phyloP scores from a whole-genome alignment of 352 stramenopile genomes.

The Stramenopiles sp. region DNA sequence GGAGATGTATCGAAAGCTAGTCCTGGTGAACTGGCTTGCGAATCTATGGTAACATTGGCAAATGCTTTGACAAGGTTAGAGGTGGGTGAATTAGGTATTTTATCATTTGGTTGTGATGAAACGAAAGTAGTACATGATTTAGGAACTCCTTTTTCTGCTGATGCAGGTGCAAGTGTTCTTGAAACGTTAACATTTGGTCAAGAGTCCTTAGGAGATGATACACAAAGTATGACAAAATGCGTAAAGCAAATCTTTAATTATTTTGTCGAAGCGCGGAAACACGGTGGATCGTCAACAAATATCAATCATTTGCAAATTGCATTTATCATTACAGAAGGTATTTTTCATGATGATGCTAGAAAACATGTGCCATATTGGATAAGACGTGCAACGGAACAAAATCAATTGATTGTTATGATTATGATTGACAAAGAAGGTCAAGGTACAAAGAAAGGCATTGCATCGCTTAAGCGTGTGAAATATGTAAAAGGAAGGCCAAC shows the following conservation, averaged over 20 bases:
- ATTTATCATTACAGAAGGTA: conserved; percentile 95
- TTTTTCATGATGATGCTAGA: conserved; percentile 88
- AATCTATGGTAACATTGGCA: conserved; percentile 84
- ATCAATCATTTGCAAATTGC: conserved; percentile 80
- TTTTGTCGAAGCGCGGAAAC: background rate
- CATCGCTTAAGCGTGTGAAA: conserved; percentile 91
- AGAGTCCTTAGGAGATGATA: no score
- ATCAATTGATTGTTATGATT: conserved; percentile 93
- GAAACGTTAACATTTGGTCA: conserved; percentile 88
- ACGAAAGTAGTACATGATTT: conserved; percentile 89
- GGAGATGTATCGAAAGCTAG: conserved; percentile 39
- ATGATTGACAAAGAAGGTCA: conserved; percentile 69
- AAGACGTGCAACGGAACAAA: conserved; percentile 83
- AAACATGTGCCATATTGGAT: conserved; percentile 79
- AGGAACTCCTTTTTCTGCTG: conserved; percentile 83
- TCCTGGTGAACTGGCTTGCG: conserved; percentile 75
- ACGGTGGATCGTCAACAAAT: background rate
- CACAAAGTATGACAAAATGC: background rate
- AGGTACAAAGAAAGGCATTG: conserved; percentile 60
- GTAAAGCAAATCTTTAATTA: background rate
- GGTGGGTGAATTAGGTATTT: conserved; percentile 71
- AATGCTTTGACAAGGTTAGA: conserved; percentile 92
- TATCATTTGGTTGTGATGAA: conserved; percentile 83
- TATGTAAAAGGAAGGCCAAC: conserved; percentile 85
- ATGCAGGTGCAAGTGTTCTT: conserved; percentile 74